Percentiles rank a stretch among this genome's conserved stretches.
These are phyloP conservation scores for Trametes gibbosa DNA, from an alignment of 768 basidiomycete genomes.

Conservation along the genomic window DNA sequence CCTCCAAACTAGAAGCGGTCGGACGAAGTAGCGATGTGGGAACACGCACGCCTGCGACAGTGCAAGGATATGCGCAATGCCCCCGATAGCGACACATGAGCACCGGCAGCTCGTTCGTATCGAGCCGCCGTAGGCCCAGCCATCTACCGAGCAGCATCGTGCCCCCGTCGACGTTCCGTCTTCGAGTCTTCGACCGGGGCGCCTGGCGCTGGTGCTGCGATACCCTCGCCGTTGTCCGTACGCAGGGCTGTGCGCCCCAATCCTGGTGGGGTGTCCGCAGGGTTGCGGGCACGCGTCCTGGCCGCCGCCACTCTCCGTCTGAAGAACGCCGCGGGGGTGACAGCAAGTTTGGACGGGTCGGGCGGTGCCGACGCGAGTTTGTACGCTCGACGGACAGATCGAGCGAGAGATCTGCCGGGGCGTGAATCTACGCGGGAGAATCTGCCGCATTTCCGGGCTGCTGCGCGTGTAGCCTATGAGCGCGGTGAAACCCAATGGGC, in stretches of 20 bases:
- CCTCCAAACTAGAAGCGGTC: conserved; percentile 2
- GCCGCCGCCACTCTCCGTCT: background rate
- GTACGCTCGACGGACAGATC: background rate
- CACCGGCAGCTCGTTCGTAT: background rate
- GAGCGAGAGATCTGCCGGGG: background rate
- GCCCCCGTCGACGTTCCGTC: background rate
- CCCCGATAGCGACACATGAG: conserved; percentile 13
- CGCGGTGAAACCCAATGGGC: background rate
- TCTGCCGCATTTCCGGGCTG: background rate
- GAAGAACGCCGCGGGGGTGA: background rate
- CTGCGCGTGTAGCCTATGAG: background rate
- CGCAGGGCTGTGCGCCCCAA: background rate
- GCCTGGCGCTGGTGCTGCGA: background rate
- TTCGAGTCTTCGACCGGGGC: background rate
- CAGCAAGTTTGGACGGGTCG: background rate
- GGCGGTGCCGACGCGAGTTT: conserved; percentile 6
- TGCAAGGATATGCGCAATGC: conserved; percentile 1
- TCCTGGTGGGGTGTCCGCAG: background rate
- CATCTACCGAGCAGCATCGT: background rate
- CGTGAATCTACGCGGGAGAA: conserved; percentile 3
- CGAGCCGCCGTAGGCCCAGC: conserved; percentile 3
- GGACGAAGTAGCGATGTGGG: conserved; percentile 13
- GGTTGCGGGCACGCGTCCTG: background rate
- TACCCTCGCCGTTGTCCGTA: too few species aligned
- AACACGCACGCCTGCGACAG: background rate